Base-by-base conservation (phyloP, 73 alveolate genomes). In the Stentor roeselii region DNA sequence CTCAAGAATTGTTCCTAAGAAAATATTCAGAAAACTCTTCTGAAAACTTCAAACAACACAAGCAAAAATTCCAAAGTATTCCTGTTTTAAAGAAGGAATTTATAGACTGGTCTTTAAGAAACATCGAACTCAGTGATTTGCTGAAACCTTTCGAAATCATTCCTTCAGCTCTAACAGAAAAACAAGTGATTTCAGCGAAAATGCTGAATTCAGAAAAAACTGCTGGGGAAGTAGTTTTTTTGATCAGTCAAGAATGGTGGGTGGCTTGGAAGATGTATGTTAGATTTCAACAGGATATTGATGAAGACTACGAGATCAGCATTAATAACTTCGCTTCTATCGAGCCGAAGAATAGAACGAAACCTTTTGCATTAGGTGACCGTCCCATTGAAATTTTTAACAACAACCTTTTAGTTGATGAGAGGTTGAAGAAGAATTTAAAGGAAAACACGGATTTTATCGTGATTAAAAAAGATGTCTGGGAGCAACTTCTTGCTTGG, bases 401-500 rank as follows among this genome's bases (percentile, higher is more conserved):
- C 35, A 14, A 83, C 3, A 34, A 61, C 6, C 30, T 36, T 14
- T 31, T 94, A 3, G 91, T 89, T 78, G 95, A 95, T 2, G 95
- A 92, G 78, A 84, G 82, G 42, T 78, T 94, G 40, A 87, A 88
- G 83, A 78, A 84, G 3, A 93, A 88, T 38, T 60, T 93, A 3
- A 59, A 90, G 38, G 88, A 84, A 82, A 87, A 92, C 59, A 78
- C 90, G 41, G 98, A 94, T 80, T 91, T 89, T 84, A 78, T 94
- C 3, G 75, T 89, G 59, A 42, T 94, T 6, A 96, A 96, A 3
- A 90, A 92, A 60, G 86, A 61, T 32, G 96, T 96, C 1, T 94
- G 98, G 98, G 82, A 86, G 32, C 42, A 59, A 30, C 78, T 94
- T 6, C 67, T 86, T 27, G 39, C 74, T 42, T 94, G 98, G 97